Base-by-base conservation (phyloP, 2,329 filamentous ascomycete species). In the Davidsoniella australis region DNA sequence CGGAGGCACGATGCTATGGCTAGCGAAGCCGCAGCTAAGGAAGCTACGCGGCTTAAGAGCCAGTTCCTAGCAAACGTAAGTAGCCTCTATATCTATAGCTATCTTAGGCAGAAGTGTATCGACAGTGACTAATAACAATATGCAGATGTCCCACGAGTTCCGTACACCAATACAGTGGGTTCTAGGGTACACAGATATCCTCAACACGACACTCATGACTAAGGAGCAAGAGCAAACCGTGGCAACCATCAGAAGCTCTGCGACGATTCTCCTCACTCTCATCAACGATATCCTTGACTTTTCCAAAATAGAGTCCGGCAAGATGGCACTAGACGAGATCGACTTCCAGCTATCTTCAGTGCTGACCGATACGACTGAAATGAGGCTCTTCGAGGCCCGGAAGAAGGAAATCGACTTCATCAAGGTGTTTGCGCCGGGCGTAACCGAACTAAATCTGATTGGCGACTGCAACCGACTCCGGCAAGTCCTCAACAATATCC, bases 241-340 rank as follows among this genome's bases (percentile, higher is more conserved):
- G 2, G 80, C 85, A 55, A 86, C 85, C 54, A 85, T 89, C 5
- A 79, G 85, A 57, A 73, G 81, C 47, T 88, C 82, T 5, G 84
- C 82, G 0, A 87, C 89, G 55, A 85, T 83, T 2, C 66, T 94
- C 2, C 68, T 94, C 17, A 89, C 85, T 0, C 82, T 94, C 39
- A 93, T 94, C 63, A 93, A 94, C 58, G 86, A 94, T 58, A 93
- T 93, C 49, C 68, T 94, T 1, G 86, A 93, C 62, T 88, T 93
- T 60, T 91, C 85, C 3, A 93, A 93, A 61, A 80, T 86, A 1
- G 84, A 88, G 60, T 85, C 80, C 7, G 83, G 84, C 2, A 71
- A 80, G 6, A 64, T 88, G 17, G 82, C 87, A 54, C 80, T 88
- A 39, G 83, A 87, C 62, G 81, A 87, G 57, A 82, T 87, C 0